Conservation (phyloP, 805 yeast genomes). For the Blastobotrys mokoenaii region DNA sequence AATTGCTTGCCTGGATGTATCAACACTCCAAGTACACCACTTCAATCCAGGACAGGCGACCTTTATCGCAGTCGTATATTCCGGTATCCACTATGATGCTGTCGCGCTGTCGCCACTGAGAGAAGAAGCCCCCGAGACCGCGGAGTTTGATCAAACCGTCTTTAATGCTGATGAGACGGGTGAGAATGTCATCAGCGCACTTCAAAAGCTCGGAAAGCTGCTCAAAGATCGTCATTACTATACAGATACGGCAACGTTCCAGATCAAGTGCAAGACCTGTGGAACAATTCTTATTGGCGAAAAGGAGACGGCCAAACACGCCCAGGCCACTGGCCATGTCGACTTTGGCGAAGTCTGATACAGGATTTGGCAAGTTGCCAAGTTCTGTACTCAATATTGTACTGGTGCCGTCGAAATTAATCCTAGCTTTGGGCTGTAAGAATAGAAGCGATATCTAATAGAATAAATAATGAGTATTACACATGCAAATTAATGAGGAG, state of each 20-base stretch:
- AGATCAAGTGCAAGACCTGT: constrained; percentile 52
- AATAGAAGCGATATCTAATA: too few species aligned
- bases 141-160: constrained; percentile 32
- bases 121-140: constrained; percentile 16
- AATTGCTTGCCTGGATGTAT: constrained; percentile 57
- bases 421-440: too few species aligned
- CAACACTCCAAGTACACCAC: constrained; percentile 46
- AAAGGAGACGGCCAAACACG: constrained; percentile 55
- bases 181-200: constrained; percentile 30
- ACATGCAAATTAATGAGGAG: too few species aligned
- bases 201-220: constrained; percentile 33
- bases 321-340: constrained; percentile 50
- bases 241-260: constrained; percentile 55
- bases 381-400: too few species aligned
- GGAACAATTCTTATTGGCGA: constrained; percentile 49
- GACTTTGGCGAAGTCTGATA: constrained; percentile 44
- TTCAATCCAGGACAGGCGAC: constrained; percentile 39
- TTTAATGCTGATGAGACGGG: constrained; percentile 34
- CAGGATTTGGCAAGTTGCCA: too few species aligned
- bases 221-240: constrained; percentile 48
- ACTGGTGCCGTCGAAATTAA: too few species aligned
- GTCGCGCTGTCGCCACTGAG: constrained; percentile 34
- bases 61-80: constrained; percentile 50
- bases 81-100: constrained; percentile 70
- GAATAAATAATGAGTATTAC: too few species aligned